Percentiles rank a stretch among this genome's conserved stretches.
Conservation (phyloP, 2,329 filamentous ascomycete genomes). For the Ascochyta lentis region DNA sequence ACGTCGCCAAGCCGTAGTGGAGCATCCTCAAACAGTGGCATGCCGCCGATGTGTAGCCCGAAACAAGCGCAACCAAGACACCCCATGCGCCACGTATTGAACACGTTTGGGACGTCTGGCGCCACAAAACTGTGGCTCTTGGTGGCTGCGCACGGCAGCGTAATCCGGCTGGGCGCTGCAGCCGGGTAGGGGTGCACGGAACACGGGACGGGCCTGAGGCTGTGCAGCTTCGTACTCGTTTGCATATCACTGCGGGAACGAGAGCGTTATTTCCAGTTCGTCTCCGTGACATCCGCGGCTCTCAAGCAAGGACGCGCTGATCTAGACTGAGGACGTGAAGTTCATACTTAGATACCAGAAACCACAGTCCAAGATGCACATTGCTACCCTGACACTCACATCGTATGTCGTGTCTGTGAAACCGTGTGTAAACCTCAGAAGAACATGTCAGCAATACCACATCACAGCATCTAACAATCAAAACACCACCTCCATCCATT, state of each 20-base stretch:
- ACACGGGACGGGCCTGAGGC: conserved; percentile 1
- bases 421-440: no score
- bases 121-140: conserved; percentile 14
- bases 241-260: neutral
- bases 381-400: no score
- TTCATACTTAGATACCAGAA: no score
- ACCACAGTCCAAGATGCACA: no score
- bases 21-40: conserved; percentile 14
- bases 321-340: no score
- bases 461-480: no score
- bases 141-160: conserved; percentile 16
- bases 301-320: no score
- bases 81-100: conserved; percentile 21
- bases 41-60: conserved; percentile 4
- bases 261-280: neutral
- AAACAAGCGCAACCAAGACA: conserved; percentile 6
- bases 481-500: no score
- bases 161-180: conserved; percentile 14
- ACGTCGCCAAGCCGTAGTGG: conserved; percentile 16
- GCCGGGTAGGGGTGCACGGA: neutral
- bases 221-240: neutral
- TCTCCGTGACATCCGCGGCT: no score
- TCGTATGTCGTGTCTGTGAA: no score
- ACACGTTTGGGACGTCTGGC: conserved; percentile 3
- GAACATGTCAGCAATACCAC: no score